These are phyloP conservation scores for Tolypocladium tropicale DNA, from an alignment of 2,329 filamentous ascomycete genomes.

Conservation along the genomic window DNA sequence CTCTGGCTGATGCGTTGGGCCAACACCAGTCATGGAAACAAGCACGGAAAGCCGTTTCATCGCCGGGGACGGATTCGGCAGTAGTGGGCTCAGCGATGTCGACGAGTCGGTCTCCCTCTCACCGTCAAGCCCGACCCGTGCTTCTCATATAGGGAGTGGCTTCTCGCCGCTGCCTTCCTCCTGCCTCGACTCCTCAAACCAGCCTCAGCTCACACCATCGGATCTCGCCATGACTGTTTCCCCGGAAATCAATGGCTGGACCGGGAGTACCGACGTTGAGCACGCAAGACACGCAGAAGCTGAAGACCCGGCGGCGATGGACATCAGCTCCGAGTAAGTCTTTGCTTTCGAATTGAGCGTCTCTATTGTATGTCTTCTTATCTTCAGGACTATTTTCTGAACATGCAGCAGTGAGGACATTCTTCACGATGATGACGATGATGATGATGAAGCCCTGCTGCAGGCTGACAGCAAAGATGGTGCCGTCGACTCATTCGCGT, in stretches of 20 bases:
- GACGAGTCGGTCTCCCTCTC: slow-evolving; percentile 6
- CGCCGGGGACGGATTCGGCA: not conserved
- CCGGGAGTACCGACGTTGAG: slow-evolving; percentile 26
- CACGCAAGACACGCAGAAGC: slow-evolving; percentile 10
- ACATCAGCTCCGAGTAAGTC: slow-evolving; percentile 17
- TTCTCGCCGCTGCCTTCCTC: not conserved
- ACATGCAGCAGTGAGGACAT: slow-evolving; percentile 8
- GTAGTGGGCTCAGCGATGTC: slow-evolving; percentile 2
- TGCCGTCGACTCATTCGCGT: slow-evolving; percentile 33
- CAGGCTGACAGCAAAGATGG: slow-evolving; percentile 9
- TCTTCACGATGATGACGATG: slow-evolving; percentile 6
- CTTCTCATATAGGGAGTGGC: not conserved
- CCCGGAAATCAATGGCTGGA: slow-evolving; percentile 35
- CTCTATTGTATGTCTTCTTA: not conserved
- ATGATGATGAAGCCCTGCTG: slow-evolving; percentile 8
- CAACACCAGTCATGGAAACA: not conserved
- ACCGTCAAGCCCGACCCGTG: not conserved
- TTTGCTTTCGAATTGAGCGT: not conserved
- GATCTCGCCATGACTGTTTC: slow-evolving; percentile 24
- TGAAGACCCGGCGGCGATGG: slow-evolving; percentile 11
- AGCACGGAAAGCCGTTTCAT: not conserved
- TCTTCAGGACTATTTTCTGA: not conserved
- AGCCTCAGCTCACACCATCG: slow-evolving; percentile 20
- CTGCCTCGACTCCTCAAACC: slow-evolving; percentile 9
- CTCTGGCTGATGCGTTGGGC: not conserved